phyloP scores from a whole-genome alignment of 768 basidiomycete species.

The Boletus eberwhitei region DNA sequence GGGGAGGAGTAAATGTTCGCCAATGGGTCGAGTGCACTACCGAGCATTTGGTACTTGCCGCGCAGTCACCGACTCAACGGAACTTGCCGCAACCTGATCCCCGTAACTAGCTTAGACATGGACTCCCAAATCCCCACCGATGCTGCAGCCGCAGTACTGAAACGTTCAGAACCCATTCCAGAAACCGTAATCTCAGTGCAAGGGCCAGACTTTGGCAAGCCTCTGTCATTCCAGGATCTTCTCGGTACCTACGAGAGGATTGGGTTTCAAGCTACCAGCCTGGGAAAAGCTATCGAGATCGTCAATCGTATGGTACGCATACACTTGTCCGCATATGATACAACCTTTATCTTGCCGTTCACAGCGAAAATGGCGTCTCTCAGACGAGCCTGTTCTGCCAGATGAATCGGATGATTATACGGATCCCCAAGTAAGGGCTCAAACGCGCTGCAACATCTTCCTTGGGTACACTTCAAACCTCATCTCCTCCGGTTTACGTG shows the following conservation, averaged over 20 bases:
- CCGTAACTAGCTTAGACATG: constrained; percentile 3
- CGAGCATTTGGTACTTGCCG: background rate
- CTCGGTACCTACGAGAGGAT: constrained; percentile 82
- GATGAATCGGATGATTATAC: constrained; percentile 69
- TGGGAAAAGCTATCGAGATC: constrained; percentile 84
- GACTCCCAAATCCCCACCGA: constrained; percentile 42
- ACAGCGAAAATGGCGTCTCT: constrained; percentile 85
- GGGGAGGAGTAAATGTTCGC: background rate
- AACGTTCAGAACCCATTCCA: constrained; percentile 70
- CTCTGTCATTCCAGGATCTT: constrained; percentile 62
- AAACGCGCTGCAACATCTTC: constrained; percentile 83
- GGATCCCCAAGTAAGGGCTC: constrained; percentile 56
- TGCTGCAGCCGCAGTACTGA: constrained; percentile 75
- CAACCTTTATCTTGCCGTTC: background rate
- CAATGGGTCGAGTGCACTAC: background rate
- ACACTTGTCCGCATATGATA: background rate
- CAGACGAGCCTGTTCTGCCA: constrained; percentile 71
- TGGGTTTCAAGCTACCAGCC: constrained; percentile 95
- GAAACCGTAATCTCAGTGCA: constrained; percentile 64
- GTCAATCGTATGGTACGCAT: constrained; percentile 84
- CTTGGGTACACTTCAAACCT: constrained; percentile 98
- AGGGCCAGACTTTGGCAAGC: constrained; percentile 84
- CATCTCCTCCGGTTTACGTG: constrained; percentile 94
- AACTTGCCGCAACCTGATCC: constrained; percentile 24
- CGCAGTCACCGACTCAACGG: constrained; percentile 16